Conservation (phyloP, 768 basidiomycete species). For the Russula dissimulans region DNA sequence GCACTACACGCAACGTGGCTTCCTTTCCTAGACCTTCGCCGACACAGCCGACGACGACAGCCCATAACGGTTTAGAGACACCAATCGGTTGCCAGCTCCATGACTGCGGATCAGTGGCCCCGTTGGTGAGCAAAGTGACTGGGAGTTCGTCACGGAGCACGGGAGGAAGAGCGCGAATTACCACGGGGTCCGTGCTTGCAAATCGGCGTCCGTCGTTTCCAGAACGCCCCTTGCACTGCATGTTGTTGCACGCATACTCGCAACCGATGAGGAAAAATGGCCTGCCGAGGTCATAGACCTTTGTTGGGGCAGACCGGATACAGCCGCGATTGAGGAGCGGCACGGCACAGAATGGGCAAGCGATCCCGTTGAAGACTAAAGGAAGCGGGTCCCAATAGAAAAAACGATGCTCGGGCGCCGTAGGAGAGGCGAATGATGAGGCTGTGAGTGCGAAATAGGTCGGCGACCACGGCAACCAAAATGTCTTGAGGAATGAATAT, state of each 20-base stretch:
- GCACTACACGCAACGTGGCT: constrained; percentile 48
- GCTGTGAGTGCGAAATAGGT: constrained; percentile 70
- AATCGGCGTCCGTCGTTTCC: constrained; percentile 52
- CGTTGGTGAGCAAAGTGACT: constrained; percentile 48
- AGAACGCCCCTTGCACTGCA: constrained; percentile 36
- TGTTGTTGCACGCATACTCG: constrained; percentile 58
- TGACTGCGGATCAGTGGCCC: constrained; percentile 36
- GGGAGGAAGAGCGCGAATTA: constrained; percentile 59
- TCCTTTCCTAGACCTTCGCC: constrained; percentile 52
- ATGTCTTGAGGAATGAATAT: constrained; percentile 72
- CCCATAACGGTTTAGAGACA: constrained; percentile 63
- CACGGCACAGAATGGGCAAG: constrained; percentile 55
- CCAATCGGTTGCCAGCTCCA: constrained; percentile 78
- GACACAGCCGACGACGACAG: constrained; percentile 55
- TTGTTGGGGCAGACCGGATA: constrained; percentile 65
- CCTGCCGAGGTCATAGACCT: constrained; percentile 69
- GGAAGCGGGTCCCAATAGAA: constrained; percentile 85
- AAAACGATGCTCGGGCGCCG: constrained; percentile 66
- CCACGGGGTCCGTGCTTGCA: constrained; percentile 62
- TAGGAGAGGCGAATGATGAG: constrained; percentile 57
- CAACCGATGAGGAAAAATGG: constrained; percentile 84
- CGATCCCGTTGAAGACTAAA: constrained; percentile 73
- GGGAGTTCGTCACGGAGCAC: constrained; percentile 70
- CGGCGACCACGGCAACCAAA: constrained; percentile 76
- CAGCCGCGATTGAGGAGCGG: constrained; percentile 60